phyloP scores from a whole-genome alignment of 345 rosid species.

The Tarenaya hassleriana region DNA sequence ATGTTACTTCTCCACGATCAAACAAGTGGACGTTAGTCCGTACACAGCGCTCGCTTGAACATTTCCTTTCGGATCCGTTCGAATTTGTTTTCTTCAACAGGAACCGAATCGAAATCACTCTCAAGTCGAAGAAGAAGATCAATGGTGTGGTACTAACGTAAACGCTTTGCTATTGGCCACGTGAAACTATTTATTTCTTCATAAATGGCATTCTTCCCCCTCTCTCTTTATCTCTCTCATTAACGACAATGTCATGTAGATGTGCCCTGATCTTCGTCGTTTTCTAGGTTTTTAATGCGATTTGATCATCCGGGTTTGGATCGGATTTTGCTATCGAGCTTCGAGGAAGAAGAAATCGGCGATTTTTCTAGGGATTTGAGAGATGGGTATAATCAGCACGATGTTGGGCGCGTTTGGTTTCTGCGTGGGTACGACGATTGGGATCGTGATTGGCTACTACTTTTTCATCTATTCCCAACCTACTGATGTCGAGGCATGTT shows the following conservation, averaged over 20 bases:
- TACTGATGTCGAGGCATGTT: conserved; percentile 58
- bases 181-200: conserved; percentile 16
- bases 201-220: not conserved
- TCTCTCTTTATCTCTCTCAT: too few species aligned
- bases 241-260: too few species aligned
- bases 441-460: conserved; percentile 63
- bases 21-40: conserved; percentile 38
- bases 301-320: not conserved
- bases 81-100: conserved; percentile 20
- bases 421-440: conserved; percentile 73
- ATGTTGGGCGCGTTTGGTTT: conserved; percentile 62
- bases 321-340: not conserved
- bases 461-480: conserved; percentile 67
- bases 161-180: conserved; percentile 20
- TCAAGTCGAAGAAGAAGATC: conserved; percentile 17
- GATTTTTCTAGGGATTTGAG: conserved; percentile 13
- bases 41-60: conserved; percentile 34
- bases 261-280: too few species aligned
- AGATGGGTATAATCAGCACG: conserved; percentile 63
- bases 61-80: conserved; percentile 34
- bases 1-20: not conserved
- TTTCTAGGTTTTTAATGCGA: not conserved
- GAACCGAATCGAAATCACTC: conserved; percentile 5
- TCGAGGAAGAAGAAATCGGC: conserved; percentile 13
- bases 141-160: conserved; percentile 26